Conservation (phyloP, 1,284 basidiomycete species). For the Polyporus tsugae region DNA sequence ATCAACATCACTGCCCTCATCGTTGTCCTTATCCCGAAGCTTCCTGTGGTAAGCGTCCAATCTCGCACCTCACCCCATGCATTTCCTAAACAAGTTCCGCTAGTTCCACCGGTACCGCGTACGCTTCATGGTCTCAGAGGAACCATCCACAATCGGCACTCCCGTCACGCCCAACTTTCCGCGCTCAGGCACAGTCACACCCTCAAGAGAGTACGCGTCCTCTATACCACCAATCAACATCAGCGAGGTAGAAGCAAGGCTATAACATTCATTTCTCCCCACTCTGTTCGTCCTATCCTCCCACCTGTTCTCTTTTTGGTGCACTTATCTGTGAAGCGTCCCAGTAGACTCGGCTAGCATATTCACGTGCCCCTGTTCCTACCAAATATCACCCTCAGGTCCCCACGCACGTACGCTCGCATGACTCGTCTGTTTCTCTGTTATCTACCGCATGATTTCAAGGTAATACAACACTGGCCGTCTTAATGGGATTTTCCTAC, state of each 20-base stretch:
- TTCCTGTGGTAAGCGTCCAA: constrained; percentile 76
- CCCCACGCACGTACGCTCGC: constrained; percentile 5
- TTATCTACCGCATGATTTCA: constrained; percentile 21
- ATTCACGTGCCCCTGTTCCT: constrained; percentile 9
- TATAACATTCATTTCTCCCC: constrained; percentile 15
- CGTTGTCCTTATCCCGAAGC: constrained; percentile 91
- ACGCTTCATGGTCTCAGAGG: constrained; percentile 70
- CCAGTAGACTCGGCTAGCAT: constrained; percentile 26
- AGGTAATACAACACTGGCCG: constrained; percentile 26
- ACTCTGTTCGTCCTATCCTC: background rate
- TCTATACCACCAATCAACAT: constrained; percentile 42
- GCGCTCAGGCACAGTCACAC: constrained; percentile 41
- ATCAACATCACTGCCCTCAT: constrained; percentile 90
- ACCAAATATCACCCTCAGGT: constrained; percentile 2
- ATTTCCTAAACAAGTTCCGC: constrained; percentile 12
- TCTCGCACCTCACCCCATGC: constrained; percentile 11
- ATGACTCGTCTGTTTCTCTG: constrained; percentile 8
- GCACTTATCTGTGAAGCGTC: constrained; percentile 17
- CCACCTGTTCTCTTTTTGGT: constrained; percentile 2
- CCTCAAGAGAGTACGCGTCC: constrained; percentile 31
- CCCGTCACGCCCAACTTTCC: constrained; percentile 65
- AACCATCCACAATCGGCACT: constrained; percentile 66
- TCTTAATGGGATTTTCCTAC: constrained; percentile 18
- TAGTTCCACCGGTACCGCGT: constrained; percentile 84
- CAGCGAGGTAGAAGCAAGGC: constrained; percentile 48